Conservation (phyloP, 441 rosid species). For the Arabidopsis lyrata region DNA sequence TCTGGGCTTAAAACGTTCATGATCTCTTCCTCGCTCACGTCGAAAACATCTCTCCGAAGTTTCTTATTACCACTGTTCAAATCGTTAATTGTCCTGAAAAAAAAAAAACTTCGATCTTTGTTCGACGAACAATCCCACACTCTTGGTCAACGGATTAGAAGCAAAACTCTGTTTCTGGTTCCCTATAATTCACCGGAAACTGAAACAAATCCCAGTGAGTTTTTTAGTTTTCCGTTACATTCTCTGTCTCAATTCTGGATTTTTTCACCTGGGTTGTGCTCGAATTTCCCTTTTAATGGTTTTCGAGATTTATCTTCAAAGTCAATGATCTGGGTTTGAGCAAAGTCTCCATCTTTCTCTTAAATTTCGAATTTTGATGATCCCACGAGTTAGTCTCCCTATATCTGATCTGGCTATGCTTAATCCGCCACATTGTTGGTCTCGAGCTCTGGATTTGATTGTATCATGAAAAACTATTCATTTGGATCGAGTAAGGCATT, state of each 20-base stretch:
- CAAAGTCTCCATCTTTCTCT: constrained; percentile 30
- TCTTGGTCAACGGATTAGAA: constrained; percentile 30
- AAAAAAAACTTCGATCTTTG: constrained; percentile 10
- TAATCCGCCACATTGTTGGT: constrained; percentile 42
- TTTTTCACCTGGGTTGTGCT: constrained; percentile 27
- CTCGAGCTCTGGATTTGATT: constrained; percentile 43
- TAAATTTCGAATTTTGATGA: constrained; percentile 25
- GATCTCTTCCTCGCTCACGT: constrained; percentile 32
- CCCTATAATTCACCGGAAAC: constrained; percentile 25
- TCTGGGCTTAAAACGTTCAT: constrained; percentile 25
- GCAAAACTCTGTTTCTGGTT: not conserved
- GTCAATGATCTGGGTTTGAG: constrained; percentile 26
- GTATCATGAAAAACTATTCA: constrained; percentile 71
- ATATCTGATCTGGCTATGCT: constrained; percentile 52
- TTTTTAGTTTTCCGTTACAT: constrained; percentile 10
- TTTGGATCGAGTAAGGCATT: constrained; percentile 59
- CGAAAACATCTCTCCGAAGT: constrained; percentile 16
- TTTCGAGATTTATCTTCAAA: not conserved
- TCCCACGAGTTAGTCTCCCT: constrained; percentile 29
- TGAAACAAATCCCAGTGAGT: constrained; percentile 24
- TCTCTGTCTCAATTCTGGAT: not conserved
- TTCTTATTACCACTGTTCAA: constrained; percentile 4
- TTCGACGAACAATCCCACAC: not conserved
- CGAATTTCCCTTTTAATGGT: not conserved
- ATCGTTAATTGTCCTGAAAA: constrained; percentile 22